Conservation (phyloP, 176 grass and related monocot species). For the Eremochloa ophiuroides region DNA sequence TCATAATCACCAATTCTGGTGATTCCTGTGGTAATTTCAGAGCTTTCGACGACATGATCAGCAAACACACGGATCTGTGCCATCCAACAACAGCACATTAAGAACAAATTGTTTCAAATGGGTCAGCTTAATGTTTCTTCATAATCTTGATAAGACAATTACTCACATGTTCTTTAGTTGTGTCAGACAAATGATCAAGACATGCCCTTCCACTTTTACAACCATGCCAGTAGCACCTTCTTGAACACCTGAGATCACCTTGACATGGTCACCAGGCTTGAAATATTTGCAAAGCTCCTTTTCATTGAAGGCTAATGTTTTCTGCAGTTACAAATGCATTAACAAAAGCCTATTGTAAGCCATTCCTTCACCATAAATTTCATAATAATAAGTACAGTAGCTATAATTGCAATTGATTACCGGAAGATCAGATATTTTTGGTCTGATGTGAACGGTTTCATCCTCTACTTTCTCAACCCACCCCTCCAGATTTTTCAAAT, state of each 20-base stretch:
- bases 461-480: conserved; percentile 99
- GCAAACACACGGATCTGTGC: conserved; percentile 86
- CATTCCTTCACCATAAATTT: background rate
- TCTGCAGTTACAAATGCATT: conserved; percentile 44
- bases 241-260: conserved; percentile 91
- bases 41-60: conserved; percentile 96
- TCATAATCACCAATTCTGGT: conserved; percentile 93
- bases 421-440: conserved; percentile 74
- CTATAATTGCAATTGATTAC: conserved; percentile 40
- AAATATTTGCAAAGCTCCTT: conserved; percentile 96
- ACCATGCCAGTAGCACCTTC: conserved; percentile 97
- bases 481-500: conserved; percentile 88
- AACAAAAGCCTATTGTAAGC: background rate
- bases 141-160: background rate
- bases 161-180: conserved; percentile 88
- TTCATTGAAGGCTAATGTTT: conserved; percentile 92
- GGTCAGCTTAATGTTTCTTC: background rate
- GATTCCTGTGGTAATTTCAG: conserved; percentile 90
- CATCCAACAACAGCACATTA: conserved; percentile 16
- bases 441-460: conserved; percentile 79
- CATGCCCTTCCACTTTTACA: conserved; percentile 89
- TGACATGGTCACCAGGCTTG: conserved; percentile 94
- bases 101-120: conserved; percentile 23
- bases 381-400: conserved; percentile 8
- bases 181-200: conserved; percentile 92